Evolutionary conservation across 176 grass and related monocot genomes (phyloP).

Genomic region (Rhynchospora breviuscula): DNA sequence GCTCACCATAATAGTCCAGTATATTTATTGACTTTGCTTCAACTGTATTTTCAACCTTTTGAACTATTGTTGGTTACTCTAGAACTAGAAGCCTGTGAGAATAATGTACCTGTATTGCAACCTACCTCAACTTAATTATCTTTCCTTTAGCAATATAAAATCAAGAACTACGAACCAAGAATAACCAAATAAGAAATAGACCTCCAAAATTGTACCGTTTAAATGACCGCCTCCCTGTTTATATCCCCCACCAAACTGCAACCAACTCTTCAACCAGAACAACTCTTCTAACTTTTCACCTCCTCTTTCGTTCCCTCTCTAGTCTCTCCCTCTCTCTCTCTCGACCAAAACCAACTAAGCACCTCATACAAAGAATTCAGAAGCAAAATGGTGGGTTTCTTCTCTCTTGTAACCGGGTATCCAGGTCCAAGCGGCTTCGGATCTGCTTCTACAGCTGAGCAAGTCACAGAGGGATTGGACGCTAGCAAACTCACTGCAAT

Average conservation of each 20-base stretch:
- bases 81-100: no score
- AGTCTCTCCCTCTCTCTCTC: neutral
- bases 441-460: slow-evolving; percentile 70
- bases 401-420: slow-evolving; percentile 61
- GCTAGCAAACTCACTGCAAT: slow-evolving; percentile 64
- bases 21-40: neutral
- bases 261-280: slow-evolving; percentile 6
- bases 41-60: neutral
- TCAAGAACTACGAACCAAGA: neutral
- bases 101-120: neutral
- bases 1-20: no score
- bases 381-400: slow-evolving; percentile 59
- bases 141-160: neutral
- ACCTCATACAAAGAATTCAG: neutral
- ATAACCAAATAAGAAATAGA: neutral
- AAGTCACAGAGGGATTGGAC: slow-evolving; percentile 64
- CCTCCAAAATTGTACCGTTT: neutral
- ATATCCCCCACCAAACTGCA: neutral
- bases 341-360: neutral
- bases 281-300: neutral
- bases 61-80: neutral
- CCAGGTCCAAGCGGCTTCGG: slow-evolving; percentile 78
- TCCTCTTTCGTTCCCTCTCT: neutral
- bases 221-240: slow-evolving; percentile 4
- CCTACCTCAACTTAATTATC: neutral